Evolutionary conservation across 345 rosid species (phyloP), one percentile per base, ranked within the genome.

Genomic region (Salix caprea): DNA sequence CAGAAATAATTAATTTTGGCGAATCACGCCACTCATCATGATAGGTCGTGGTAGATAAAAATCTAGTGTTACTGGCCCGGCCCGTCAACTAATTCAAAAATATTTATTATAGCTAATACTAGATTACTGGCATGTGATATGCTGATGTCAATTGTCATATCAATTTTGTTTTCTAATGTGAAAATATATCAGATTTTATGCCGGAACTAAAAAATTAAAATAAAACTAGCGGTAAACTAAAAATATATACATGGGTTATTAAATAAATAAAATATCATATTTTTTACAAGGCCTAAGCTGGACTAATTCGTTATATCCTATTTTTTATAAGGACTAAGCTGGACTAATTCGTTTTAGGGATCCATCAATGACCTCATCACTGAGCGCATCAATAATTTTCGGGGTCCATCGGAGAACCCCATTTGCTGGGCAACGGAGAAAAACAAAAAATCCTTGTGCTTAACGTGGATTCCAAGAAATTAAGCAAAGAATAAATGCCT

Each of bases 391-490:
- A 11, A 18, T 68, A 19, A 54, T 75, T 37, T 23, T 0, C 19
- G 44, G 26, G 66, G 72, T 24, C 72, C 67, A 54, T 37, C 19
- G n/a, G 1, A 39, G 39, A 36, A 15, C 40, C 78, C 58, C 37
- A 32, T 4, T 39, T 8, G 46, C 61, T 12, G 15, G 56, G 61
- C 56, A 11, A 39, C 39, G 5, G 39, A 32, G 69, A 42, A 69
- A 42, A 54, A 1, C 72, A 65, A 10, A 8, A 0, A 67, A 15
- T 42, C 9, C 9, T 42, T 66, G 65, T 30, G 72, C 34, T 54
- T 39, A n/a, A 56, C 76, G 73, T 67, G 73, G n/a, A 58, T 23
- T 30, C 50, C n/a, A 78, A 16, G 9, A 15, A 67, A 58, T 23
- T 58, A 23, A 10, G 0, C 14, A 23, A 24, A 19, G 13, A 2